Evolutionary conservation across 2,329 filamentous ascomycete species (phyloP).

Genomic region (Gaeumannomyces sp.): DNA sequence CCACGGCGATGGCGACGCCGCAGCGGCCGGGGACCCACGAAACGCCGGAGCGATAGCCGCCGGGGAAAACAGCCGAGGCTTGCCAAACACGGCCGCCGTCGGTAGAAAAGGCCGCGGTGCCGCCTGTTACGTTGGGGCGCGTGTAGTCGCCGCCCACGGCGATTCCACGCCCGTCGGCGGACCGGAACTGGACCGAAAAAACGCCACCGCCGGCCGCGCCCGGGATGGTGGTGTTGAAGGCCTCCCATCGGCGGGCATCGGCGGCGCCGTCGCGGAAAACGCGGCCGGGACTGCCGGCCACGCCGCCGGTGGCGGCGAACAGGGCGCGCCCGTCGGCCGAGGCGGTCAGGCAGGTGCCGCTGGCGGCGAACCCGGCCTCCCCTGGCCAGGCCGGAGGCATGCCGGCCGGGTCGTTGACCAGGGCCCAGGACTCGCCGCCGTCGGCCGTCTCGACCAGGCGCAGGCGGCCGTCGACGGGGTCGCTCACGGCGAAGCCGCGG

Average conservation of each 20-base stretch:
- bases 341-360: conserved; percentile 26
- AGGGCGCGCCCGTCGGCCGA: conserved; percentile 22
- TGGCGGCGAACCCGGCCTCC: conserved; percentile 27
- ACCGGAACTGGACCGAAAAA: conserved; percentile 26
- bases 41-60: conserved; percentile 26
- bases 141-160: conserved; percentile 27
- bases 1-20: conserved; percentile 24
- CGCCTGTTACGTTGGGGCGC: conserved; percentile 15
- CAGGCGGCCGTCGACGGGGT: conserved; percentile 27
- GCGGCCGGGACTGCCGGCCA: conserved; percentile 19
- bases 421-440: conserved; percentile 22
- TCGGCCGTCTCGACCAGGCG: conserved; percentile 26
- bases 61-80: conserved; percentile 20
- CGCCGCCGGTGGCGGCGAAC: conserved; percentile 24
- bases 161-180: conserved; percentile 21
- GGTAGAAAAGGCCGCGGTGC: conserved; percentile 24
- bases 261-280: conserved; percentile 24
- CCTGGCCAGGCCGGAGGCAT: conserved; percentile 23
- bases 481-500: conserved; percentile 26
- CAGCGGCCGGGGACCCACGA: conserved; percentile 23
- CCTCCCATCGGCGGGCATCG: conserved; percentile 22
- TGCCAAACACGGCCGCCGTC: conserved; percentile 26
- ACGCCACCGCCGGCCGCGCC: conserved; percentile 24
- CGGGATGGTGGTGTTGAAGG: conserved; percentile 19
- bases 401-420: conserved; percentile 19